Evolutionary conservation across 2,329 filamentous ascomycete genomes (phyloP), one percentile per base, ranked within the genome.

Genomic region (Cytospora chrysosperma): DNA sequence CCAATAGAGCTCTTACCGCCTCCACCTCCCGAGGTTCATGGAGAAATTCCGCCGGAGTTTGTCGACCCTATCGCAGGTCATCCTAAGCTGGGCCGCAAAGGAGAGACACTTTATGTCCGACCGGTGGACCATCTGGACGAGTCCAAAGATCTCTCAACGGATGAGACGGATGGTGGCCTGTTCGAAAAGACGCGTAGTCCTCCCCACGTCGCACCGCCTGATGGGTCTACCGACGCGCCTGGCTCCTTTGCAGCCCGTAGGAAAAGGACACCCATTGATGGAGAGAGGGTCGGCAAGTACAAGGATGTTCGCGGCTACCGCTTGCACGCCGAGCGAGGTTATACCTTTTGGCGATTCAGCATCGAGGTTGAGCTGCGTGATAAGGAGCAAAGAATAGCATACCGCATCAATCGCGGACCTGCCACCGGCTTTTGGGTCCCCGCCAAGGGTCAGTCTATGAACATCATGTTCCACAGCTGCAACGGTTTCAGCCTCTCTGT

Each of bases 391-490:
- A 89, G 94, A 47, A 90, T 99, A 67, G 94, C 93, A 0, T 99
- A 99, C 76, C 91, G 93, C 60, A 96, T 99, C 79, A 99, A 99
- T 72, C 85, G 89, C 54, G 94, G 95, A 0, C 93, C 94, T 7
- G 87, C 92, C 2, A 88, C 91, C 59, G 92, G 90, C 1, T 99
- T 99, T 75, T 99, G 95, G 94, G 92, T 99, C 0, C 95, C 96
- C 6, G 90, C 89, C 34, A 85, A 83, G 56, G 89, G 87, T 19
- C 84, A 96, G 74, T 86, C 90, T 2, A 99, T 99, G 95, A 97
- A 98, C 77, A 91, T 97, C 74, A 97, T 98, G 93, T 99, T 97
- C 78, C 86, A 98, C 78, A 97, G 91, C 74, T 97, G 95, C 79
- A 99, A 99, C 74, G 95, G 96, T 2, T 99, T 99, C 79, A 94